Evolutionary conservation across 805 yeast genomes (phyloP).

Genomic region (Yarrowia osloensis): DNA sequence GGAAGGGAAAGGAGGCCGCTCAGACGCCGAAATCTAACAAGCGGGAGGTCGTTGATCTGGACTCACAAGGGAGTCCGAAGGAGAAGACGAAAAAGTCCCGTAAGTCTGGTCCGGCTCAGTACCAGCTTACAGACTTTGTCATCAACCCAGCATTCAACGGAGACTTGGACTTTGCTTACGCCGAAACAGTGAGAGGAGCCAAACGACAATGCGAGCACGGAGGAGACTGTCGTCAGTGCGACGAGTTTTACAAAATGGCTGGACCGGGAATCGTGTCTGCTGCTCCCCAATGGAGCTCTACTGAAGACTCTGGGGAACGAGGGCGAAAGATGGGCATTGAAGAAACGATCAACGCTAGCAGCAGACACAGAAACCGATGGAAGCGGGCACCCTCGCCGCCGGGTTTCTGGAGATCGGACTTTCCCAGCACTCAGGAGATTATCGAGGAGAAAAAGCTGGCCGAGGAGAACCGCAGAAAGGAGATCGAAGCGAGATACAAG

Average conservation of each 20-base stretch:
- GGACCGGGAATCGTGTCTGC: conserved; percentile 38
- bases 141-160: conserved; percentile 43
- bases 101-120: not conserved
- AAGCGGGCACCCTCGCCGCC: conserved; percentile 53
- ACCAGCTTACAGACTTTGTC: conserved; percentile 44
- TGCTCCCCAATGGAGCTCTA: conserved; percentile 42
- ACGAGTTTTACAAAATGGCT: conserved; percentile 41
- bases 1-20: too few species aligned
- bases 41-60: not conserved
- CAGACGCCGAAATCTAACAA: not conserved
- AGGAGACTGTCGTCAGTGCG: conserved; percentile 43
- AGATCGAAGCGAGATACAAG: conserved; percentile 49
- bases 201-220: conserved; percentile 45
- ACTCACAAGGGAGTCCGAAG: not conserved
- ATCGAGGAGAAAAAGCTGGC: conserved; percentile 44
- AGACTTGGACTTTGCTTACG: conserved; percentile 41
- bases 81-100: not conserved
- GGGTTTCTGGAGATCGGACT: conserved; percentile 60
- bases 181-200: conserved; percentile 44
- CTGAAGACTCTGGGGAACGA: conserved; percentile 12
- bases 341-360: conserved; percentile 32
- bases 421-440: conserved; percentile 59
- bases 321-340: not conserved
- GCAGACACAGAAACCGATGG: conserved; percentile 41
- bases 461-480: conserved; percentile 43